A percentile compares a stretch with the other conserved stretches of the same genome.
Conservation (phyloP, 768 basidiomycete genomes). For the Flagelloscypha sp. region DNA sequence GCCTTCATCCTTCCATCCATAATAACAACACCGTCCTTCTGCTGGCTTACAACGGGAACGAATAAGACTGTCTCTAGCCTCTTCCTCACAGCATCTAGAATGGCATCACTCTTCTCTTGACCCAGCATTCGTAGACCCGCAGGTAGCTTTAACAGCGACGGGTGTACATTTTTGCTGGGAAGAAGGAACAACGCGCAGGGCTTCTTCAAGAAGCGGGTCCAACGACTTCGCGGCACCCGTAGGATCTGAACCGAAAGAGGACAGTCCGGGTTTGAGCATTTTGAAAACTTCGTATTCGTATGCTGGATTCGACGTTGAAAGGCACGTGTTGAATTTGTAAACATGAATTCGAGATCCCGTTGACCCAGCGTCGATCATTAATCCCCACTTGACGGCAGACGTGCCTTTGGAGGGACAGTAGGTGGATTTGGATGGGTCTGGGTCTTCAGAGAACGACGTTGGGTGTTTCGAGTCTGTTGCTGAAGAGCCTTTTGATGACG, state of each 20-base stretch:
- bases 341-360: slow-evolving; percentile 96
- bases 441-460: slow-evolving; percentile 62
- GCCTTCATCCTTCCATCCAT: slow-evolving; percentile 97
- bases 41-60: slow-evolving; percentile 12
- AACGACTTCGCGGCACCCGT: slow-evolving; percentile 69
- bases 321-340: slow-evolving; percentile 96
- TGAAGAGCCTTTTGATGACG: slow-evolving; percentile 6
- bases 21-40: slow-evolving; percentile 63
- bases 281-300: slow-evolving; percentile 95
- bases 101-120: slow-evolving; percentile 50
- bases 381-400: slow-evolving; percentile 79
- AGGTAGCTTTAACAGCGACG: slow-evolving; percentile 83
- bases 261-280: slow-evolving; percentile 74
- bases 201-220: slow-evolving; percentile 73
- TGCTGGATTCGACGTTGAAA: slow-evolving; percentile 51
- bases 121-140: slow-evolving; percentile 79
- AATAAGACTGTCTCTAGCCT: slow-evolving; percentile 65
- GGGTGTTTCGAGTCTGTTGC: slow-evolving; percentile 22
- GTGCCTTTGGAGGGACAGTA: slow-evolving; percentile 49
- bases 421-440: slow-evolving; percentile 63
- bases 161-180: slow-evolving; percentile 66
- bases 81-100: slow-evolving; percentile 63
- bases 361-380: slow-evolving; percentile 98
- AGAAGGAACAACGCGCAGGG: slow-evolving; percentile 67
- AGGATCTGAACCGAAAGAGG: slow-evolving; percentile 49